Conservation (phyloP, 2,329 filamentous ascomycete genomes). For the Clathrospora elynae region DNA sequence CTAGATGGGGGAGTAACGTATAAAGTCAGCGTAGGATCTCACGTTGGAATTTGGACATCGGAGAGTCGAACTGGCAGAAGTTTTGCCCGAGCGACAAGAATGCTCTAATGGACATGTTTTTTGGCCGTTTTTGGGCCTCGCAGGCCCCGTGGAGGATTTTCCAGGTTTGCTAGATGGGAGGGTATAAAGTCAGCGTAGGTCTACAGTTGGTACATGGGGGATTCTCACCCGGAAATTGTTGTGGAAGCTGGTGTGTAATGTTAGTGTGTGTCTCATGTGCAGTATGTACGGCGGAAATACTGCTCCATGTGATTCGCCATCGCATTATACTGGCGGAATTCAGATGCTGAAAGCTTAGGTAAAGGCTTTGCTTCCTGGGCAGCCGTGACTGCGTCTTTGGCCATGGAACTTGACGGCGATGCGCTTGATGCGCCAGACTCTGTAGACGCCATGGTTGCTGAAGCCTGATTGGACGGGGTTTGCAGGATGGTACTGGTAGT, state of each 20-base stretch:
- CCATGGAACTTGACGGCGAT: conserved; percentile 5
- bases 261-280: no score
- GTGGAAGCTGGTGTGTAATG: no score
- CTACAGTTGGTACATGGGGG: no score
- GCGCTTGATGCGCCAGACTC: conserved; percentile 4
- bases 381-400: conserved; percentile 4
- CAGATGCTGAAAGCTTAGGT: conserved; percentile 67
- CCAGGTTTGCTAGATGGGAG: no score
- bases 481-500: conserved; percentile 3
- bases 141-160: conserved; percentile 71
- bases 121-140: conserved; percentile 62
- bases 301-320: conserved; percentile 76
- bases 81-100: conserved; percentile 72
- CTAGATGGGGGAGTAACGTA: neutral
- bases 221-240: conserved; percentile 39
- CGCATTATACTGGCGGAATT: conserved; percentile 74
- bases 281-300: no score
- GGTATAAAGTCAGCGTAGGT: no score
- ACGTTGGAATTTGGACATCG: no score
- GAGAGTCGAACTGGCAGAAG: no score
- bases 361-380: conserved; percentile 48
- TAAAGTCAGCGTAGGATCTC: no score
- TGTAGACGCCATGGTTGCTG: conserved; percentile 11
- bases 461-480: neutral
- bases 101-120: conserved; percentile 67